Percentiles rank a stretch among this genome's conserved stretches.
Evolutionary conservation across 108 stramenopile genomes (phyloP).

Genomic region (Fistulifera pelliculosa): DNA sequence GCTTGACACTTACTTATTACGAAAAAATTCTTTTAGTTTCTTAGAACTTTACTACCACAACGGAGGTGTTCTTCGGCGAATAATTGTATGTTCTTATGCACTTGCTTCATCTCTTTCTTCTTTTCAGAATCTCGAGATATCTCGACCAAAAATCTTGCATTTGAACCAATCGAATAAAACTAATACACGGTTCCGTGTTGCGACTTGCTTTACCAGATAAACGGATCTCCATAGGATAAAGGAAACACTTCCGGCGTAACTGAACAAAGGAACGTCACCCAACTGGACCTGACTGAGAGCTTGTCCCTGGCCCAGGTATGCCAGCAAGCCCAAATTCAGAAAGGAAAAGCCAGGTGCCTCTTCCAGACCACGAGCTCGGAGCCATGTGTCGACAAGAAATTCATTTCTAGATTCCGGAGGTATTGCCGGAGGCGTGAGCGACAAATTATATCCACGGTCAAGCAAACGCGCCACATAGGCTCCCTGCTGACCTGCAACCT

Average conservation of each 20-base stretch:
- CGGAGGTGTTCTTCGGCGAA: no score
- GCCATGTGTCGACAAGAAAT: slow-evolving; percentile 23
- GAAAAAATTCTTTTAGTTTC: no score
- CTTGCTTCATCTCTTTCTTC: no score
- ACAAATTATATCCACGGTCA: slow-evolving; percentile 51
- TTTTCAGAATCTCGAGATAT: slow-evolving; percentile 48
- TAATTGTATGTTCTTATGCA: no score
- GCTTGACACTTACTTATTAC: no score
- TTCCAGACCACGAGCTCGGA: slow-evolving; percentile 38
- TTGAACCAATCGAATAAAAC: slow-evolving; percentile 73
- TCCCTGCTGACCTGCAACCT: slow-evolving; percentile 77
- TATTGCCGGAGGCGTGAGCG: slow-evolving; percentile 26
- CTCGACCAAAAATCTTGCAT: slow-evolving; percentile 46
- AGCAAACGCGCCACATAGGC: slow-evolving; percentile 57
- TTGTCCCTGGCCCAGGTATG: slow-evolving; percentile 68
- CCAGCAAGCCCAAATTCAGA: slow-evolving; percentile 62
- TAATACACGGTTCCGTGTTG: slow-evolving; percentile 46
- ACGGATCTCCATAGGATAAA: slow-evolving; percentile 63
- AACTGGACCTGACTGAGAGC: slow-evolving; percentile 66
- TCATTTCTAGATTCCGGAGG: neutral
- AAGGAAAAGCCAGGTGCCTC: slow-evolving; percentile 50
- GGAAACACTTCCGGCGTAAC: slow-evolving; percentile 31
- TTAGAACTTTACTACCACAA: no score
- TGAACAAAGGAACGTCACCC: slow-evolving; percentile 43
- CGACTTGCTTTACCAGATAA: slow-evolving; percentile 69